phyloP scores from a whole-genome alignment of 179 eudicot species.

The Beta macrorhiza region DNA sequence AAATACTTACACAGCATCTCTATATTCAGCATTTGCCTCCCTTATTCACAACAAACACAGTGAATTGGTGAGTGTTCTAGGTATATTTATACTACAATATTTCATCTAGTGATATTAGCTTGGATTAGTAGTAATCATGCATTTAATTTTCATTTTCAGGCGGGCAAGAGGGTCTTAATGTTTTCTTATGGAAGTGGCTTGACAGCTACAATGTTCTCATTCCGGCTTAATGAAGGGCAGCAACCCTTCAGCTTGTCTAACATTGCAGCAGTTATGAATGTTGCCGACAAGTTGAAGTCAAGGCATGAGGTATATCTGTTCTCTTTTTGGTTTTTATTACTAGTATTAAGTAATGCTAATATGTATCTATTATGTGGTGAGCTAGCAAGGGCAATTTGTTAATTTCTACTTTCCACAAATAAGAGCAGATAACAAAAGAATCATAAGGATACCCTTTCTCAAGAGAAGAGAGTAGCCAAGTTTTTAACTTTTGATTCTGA shows the following conservation, averaged over 20 bases:
- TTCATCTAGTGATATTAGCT: not conserved
- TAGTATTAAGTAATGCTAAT: not conserved
- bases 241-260: conserved; percentile 85
- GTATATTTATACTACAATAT: not conserved
- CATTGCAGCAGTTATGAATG: conserved; percentile 69
- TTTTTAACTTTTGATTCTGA: too few relatives aligned
- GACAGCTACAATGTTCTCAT: conserved; percentile 87
- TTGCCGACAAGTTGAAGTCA: conserved; percentile 70
- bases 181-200: conserved; percentile 97
- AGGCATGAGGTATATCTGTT: conserved; percentile 70
- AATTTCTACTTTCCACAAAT: not conserved
- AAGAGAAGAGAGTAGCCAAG: not conserved
- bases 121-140: not conserved
- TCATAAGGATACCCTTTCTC: not conserved
- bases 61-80: conserved; percentile 59
- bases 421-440: not conserved
- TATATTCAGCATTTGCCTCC: conserved; percentile 90
- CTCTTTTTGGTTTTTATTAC: not conserved
- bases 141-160: conserved; percentile 36
- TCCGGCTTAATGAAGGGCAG: conserved; percentile 59
- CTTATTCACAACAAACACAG: conserved; percentile 73
- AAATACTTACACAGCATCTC: conserved; percentile 96
- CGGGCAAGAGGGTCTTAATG: conserved; percentile 74
- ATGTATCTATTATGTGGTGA: not conserved
- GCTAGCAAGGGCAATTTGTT: not conserved